Percentiles rank a stretch among this genome's conserved stretches.
These are phyloP conservation scores for Backusella morwellensis DNA, from an alignment of 192 early-diverging fungal species.

Conservation along the genomic window DNA sequence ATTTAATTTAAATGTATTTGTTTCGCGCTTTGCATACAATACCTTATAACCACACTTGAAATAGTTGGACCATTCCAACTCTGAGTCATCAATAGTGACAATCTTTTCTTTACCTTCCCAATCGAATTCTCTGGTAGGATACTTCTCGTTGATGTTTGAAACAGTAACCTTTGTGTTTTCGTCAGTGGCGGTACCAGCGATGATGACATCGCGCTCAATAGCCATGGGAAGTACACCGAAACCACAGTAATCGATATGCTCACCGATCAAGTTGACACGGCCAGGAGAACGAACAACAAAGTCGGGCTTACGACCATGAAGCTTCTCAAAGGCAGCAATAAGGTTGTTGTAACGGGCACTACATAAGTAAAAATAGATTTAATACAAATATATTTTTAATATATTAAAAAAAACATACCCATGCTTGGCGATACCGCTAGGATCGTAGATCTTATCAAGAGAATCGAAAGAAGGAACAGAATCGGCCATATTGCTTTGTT, in stretches of 20 bases:
- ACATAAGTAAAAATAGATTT: background rate
- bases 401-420: conserved; percentile 12
- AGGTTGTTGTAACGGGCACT: conserved; percentile 56
- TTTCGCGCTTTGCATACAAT: background rate
- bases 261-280: conserved; percentile 93
- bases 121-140: conserved; percentile 43
- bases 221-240: conserved; percentile 97
- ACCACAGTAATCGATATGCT: conserved; percentile 96
- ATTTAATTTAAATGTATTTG: background rate
- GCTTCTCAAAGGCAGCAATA: conserved; percentile 42
- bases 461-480: conserved; percentile 26
- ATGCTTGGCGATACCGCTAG: conserved; percentile 15
- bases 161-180: conserved; percentile 45
- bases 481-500: conserved; percentile 14
- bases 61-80: conserved; percentile 87
- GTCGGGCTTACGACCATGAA: conserved; percentile 60
- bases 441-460: conserved; percentile 26
- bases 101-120: conserved; percentile 45
- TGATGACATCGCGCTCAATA: conserved; percentile 73
- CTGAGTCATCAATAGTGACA: conserved; percentile 69
- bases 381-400: background rate
- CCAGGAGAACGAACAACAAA: conserved; percentile 90
- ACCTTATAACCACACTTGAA: conserved; percentile 89
- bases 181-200: conserved; percentile 45
- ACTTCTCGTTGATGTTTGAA: conserved; percentile 55